phyloP scores from a whole-genome alignment of 2,329 filamentous ascomycete species.

The Decorospora gaudefroyi region DNA sequence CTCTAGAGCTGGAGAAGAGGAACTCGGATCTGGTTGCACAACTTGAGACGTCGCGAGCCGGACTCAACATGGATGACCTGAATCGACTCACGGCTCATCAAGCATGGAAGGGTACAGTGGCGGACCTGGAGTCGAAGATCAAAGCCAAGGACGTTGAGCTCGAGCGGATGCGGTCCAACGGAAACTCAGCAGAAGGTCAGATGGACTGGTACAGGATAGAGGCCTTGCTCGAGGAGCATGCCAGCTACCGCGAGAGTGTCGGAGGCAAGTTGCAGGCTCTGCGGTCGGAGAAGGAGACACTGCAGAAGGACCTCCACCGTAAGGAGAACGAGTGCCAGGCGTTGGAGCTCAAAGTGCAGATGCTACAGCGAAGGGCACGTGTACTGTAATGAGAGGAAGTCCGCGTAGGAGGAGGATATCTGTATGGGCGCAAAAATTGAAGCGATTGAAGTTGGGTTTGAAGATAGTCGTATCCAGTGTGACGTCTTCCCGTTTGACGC shows the following conservation, averaged over 20 bases:
- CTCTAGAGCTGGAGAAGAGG: slow-evolving; percentile 49
- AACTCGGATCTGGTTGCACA: slow-evolving; percentile 46
- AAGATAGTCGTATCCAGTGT: too few species aligned
- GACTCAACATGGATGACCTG: slow-evolving; percentile 38
- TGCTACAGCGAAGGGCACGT: slow-evolving; percentile 32
- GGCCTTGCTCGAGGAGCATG: slow-evolving; percentile 48
- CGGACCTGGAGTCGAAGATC: slow-evolving; percentile 36
- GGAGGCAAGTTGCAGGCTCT: slow-evolving; percentile 46
- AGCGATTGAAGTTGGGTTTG: too few species aligned
- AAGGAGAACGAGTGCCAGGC: slow-evolving; percentile 49
- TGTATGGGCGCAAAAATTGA: too few species aligned
- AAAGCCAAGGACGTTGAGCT: slow-evolving; percentile 41
- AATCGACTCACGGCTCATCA: slow-evolving; percentile 44
- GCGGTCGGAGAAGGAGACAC: slow-evolving; percentile 48
- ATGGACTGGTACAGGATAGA: slow-evolving; percentile 46
- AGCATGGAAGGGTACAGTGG: slow-evolving; percentile 44
- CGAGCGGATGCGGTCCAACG: slow-evolving; percentile 19
- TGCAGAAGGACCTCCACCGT: slow-evolving; percentile 47
- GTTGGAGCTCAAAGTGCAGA: slow-evolving; percentile 46
- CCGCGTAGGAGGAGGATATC: too few species aligned
- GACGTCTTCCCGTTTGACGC: too few species aligned
- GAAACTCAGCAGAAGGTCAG: slow-evolving; percentile 10
- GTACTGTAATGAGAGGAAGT: slow-evolving; percentile 10
- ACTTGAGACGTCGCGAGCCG: slow-evolving; percentile 35
- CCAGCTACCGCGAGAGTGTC: slow-evolving; percentile 46